Evolutionary conservation across 257 asterid species (phyloP).

Genomic region (Solanum pinnatisectum): DNA sequence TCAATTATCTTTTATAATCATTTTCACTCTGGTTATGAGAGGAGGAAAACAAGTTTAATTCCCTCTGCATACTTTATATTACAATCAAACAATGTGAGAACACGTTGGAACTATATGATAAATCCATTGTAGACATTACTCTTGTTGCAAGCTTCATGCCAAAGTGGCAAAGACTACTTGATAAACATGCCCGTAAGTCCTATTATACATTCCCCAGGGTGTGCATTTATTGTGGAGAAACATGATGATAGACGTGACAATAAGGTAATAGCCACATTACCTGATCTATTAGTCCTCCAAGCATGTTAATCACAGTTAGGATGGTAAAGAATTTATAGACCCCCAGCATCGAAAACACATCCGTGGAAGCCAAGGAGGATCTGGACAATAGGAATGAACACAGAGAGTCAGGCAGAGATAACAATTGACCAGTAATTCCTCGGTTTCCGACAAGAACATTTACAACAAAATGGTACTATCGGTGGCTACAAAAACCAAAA

Average conservation of each 20-base stretch:
- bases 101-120: neutral
- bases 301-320: neutral
- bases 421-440: slow-evolving; percentile 61
- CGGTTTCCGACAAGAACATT: slow-evolving; percentile 55
- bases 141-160: neutral
- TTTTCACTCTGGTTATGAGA: neutral
- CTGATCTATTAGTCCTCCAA: neutral
- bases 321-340: slow-evolving; percentile 20
- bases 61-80: neutral
- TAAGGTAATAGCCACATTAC: neutral
- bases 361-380: slow-evolving; percentile 83
- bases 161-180: neutral
- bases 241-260: neutral
- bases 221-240: neutral
- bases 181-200: neutral
- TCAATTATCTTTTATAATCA: neutral
- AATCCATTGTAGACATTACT: neutral
- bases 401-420: slow-evolving; percentile 35
- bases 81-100: neutral
- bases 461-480: slow-evolving; percentile 32
- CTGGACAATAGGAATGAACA: slow-evolving; percentile 65
- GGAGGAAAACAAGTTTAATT: neutral
- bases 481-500: slow-evolving; percentile 23
- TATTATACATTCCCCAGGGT: neutral
- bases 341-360: slow-evolving; percentile 49